Percentiles rank a stretch among this genome's conserved stretches.
Evolutionary conservation across 1,139 yeast species (phyloP).

Genomic region (Yamadazyma diddensiae): DNA sequence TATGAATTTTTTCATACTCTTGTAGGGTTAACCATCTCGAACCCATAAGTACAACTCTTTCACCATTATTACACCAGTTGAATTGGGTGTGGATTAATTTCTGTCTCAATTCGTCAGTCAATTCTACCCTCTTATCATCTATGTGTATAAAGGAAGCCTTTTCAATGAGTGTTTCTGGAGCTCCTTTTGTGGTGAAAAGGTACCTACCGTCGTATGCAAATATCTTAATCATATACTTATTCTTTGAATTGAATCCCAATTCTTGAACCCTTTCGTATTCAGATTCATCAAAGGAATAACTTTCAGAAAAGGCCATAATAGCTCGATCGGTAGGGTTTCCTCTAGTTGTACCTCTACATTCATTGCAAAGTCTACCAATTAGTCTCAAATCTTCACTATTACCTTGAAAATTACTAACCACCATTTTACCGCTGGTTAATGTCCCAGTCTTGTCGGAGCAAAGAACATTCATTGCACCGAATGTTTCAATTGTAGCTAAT

Average conservation of each 20-base stretch:
- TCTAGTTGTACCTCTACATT: slow-evolving; percentile 22
- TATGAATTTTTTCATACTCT: slow-evolving; percentile 1
- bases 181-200: slow-evolving; percentile 43
- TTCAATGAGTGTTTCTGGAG: slow-evolving; percentile 45
- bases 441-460: slow-evolving; percentile 39
- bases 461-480: slow-evolving; percentile 33
- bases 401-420: slow-evolving; percentile 24
- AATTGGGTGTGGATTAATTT: slow-evolving; percentile 27
- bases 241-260: slow-evolving; percentile 46
- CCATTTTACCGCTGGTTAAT: slow-evolving; percentile 32
- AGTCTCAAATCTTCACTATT: slow-evolving; percentile 17
- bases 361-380: slow-evolving; percentile 41
- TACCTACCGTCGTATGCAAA: slow-evolving; percentile 16
- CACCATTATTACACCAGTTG: slow-evolving; percentile 41
- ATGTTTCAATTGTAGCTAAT: slow-evolving; percentile 31
- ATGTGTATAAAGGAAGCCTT: slow-evolving; percentile 26
- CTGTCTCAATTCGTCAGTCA: slow-evolving; percentile 15
- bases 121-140: slow-evolving; percentile 11
- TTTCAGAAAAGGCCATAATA: slow-evolving; percentile 32
- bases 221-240: slow-evolving; percentile 45
- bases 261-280: slow-evolving; percentile 20
- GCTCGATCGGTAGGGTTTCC: slow-evolving; percentile 54
- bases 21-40: slow-evolving; percentile 17
- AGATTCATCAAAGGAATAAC: neutral
- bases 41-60: slow-evolving; percentile 45